Evolutionary conservation across 2,329 filamentous ascomycete genomes (phyloP).

Genomic region (Teratosphaeria destructans): DNA sequence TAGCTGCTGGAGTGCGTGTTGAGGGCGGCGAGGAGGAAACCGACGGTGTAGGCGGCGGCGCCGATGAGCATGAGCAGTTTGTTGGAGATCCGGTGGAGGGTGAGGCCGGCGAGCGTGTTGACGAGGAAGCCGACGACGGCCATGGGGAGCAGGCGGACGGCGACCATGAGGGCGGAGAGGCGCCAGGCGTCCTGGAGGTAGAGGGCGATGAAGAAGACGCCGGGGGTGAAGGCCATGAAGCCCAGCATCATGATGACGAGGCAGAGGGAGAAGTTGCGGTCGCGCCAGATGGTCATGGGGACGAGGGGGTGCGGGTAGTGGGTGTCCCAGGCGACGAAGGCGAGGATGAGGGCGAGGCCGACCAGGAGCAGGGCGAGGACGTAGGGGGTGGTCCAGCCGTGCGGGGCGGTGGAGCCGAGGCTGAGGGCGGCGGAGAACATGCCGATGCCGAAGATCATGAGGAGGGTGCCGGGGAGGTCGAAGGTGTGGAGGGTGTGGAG

Average conservation of each 20-base stretch:
- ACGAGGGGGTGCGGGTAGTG: slow-evolving; percentile 36
- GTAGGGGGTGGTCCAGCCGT: slow-evolving; percentile 54
- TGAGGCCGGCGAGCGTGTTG: slow-evolving; percentile 51
- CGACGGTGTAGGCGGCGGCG: slow-evolving; percentile 32
- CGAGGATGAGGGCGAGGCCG: slow-evolving; percentile 45
- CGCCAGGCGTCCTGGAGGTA: slow-evolving; percentile 51
- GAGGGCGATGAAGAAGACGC: slow-evolving; percentile 42
- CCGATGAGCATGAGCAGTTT: slow-evolving; percentile 49
- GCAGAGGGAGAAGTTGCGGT: slow-evolving; percentile 54
- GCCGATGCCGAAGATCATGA: slow-evolving; percentile 55
- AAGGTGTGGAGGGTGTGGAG: slow-evolving; percentile 45
- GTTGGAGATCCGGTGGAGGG: slow-evolving; percentile 56
- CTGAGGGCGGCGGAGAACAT: slow-evolving; percentile 53
- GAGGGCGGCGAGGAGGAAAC: slow-evolving; percentile 47
- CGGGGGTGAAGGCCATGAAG: slow-evolving; percentile 47
- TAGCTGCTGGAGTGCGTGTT: slow-evolving; percentile 47
- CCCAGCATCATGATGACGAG: slow-evolving; percentile 49
- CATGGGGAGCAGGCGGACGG: slow-evolving; percentile 55
- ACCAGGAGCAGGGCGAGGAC: slow-evolving; percentile 53
- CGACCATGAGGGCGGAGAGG: slow-evolving; percentile 47
- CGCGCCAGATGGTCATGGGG: slow-evolving; percentile 48
- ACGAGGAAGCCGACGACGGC: slow-evolving; percentile 52
- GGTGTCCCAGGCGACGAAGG: slow-evolving; percentile 55
- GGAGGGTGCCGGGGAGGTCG: slow-evolving; percentile 49
- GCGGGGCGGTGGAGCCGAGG: slow-evolving; percentile 43